Evolutionary conservation across 2,329 filamentous ascomycete species (phyloP).

Genomic region (Coleophoma crateriformis): DNA sequence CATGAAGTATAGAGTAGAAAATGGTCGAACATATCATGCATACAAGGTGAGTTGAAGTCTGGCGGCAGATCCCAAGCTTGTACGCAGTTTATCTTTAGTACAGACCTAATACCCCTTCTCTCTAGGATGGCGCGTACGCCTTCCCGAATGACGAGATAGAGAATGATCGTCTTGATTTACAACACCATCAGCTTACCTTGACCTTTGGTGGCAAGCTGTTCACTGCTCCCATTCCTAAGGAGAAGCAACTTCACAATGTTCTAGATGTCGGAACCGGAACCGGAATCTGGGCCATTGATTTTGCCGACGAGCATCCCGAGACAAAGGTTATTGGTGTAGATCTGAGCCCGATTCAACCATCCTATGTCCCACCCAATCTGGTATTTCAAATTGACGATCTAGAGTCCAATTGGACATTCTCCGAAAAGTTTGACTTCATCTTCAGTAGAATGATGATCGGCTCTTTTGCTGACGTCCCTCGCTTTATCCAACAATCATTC

Average conservation of each 20-base stretch:
- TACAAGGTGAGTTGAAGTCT: constrained; percentile 7
- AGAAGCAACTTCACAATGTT: constrained; percentile 9
- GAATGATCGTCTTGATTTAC: constrained; percentile 21
- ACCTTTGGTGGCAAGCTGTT: constrained; percentile 25
- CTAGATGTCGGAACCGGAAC: constrained; percentile 3
- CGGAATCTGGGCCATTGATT: constrained; percentile 1
- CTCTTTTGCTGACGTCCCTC: constrained; percentile 1
- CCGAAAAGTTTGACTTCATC: constrained; percentile 43
- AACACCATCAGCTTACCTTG: constrained; percentile 29
- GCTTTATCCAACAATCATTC: constrained; percentile 1
- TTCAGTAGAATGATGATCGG: constrained; percentile 32
- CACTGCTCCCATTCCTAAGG: constrained; percentile 15
- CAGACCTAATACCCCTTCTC: background rate
- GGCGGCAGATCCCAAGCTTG: background rate
- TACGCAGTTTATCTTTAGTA: background rate
- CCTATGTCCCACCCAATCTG: background rate
- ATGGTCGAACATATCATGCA: constrained; percentile 32
- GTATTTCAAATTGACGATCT: constrained; percentile 38
- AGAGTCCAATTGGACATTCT: constrained; percentile 40
- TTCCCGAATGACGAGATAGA: background rate
- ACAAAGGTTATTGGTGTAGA: constrained; percentile 24
- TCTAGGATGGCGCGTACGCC: background rate
- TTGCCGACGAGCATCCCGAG: constrained; percentile 10
- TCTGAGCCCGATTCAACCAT: constrained; percentile 31
- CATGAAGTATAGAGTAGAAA: constrained; percentile 27